Evolutionary conservation across 306 rosid genomes (phyloP).

Genomic region (Albizia julibrissin): DNA sequence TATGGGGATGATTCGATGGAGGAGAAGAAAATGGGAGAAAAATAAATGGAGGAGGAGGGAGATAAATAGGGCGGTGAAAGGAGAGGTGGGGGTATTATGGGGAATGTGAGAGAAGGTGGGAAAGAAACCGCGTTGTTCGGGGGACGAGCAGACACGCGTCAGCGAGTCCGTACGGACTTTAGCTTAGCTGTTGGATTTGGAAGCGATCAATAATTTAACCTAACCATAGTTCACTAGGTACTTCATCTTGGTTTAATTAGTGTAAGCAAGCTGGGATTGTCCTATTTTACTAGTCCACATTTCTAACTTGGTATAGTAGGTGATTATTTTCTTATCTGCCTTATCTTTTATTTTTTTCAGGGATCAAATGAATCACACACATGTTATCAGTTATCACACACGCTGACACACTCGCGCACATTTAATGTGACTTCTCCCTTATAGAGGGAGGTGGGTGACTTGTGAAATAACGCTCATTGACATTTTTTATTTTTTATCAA

Average conservation of each 20-base stretch:
- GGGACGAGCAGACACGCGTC: slow-evolving; percentile 72
- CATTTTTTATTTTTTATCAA: no score
- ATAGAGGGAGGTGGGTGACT: no score
- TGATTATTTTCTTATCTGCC: not conserved
- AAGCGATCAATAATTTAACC: slow-evolving; percentile 12
- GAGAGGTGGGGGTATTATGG: slow-evolving; percentile 41
- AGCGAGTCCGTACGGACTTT: slow-evolving; percentile 44
- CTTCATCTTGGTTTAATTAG: not conserved
- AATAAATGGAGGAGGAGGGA: not conserved
- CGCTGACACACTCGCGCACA: no score
- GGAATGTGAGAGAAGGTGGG: not conserved
- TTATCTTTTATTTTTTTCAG: no score
- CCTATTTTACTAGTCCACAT: not conserved
- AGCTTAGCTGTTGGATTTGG: slow-evolving; percentile 19
- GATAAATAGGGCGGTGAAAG: slow-evolving; percentile 64
- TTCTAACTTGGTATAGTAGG: no score
- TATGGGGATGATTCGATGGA: fast-evolving
- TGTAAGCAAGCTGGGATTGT: not conserved
- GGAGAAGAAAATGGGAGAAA: not conserved
- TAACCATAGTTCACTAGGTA: not conserved
- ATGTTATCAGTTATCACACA: no score
- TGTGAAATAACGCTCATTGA: no score
- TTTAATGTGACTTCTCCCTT: no score
- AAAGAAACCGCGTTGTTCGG: slow-evolving; percentile 80
- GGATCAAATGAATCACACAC: no score